Percentiles rank a stretch among this genome's conserved stretches.
Conservation (phyloP, 352 stramenopile species). For the Pythium monospermum region DNA sequence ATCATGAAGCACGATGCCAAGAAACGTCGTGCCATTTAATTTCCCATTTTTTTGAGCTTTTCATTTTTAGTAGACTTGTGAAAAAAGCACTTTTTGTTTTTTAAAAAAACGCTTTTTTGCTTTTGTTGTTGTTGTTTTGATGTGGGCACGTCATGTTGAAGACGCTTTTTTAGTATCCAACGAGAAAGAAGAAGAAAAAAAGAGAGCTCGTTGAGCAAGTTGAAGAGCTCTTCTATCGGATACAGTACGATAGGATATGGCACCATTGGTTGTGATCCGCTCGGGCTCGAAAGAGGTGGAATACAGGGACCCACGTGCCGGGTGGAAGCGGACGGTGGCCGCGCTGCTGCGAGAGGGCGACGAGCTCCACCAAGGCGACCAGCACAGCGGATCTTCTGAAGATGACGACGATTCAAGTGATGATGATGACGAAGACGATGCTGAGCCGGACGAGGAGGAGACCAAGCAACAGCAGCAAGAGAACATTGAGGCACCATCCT, state of each 20-base stretch:
- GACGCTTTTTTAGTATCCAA: conserved; percentile 5
- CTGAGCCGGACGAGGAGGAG: conserved; percentile 20
- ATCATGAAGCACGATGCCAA: conserved; percentile 81
- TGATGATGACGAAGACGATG: conserved; percentile 16
- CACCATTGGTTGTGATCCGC: conserved; percentile 69
- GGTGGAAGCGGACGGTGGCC: conserved; percentile 30
- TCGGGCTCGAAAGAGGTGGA: conserved; percentile 56
- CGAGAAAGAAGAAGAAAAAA: conserved; percentile 5
- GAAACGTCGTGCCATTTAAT: conserved; percentile 48
- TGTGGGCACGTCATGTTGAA: too few relatives aligned
- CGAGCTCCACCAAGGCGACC: conserved; percentile 19
- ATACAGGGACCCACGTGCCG: conserved; percentile 48
- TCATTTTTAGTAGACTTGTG: too few relatives aligned
- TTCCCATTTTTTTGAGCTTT: not conserved
- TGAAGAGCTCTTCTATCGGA: conserved; percentile 1
- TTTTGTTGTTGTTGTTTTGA: not conserved
- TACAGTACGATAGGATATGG: conserved; percentile 30
- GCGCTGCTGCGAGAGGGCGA: conserved; percentile 9
- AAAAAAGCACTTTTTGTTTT: not conserved
- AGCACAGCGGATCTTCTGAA: too few relatives aligned
- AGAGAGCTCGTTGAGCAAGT: not conserved
- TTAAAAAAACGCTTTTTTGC: conserved; percentile 5
- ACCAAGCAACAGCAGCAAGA: conserved; percentile 17
- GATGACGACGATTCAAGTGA: not conserved
- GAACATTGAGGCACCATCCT: too few relatives aligned